phyloP scores from a whole-genome alignment of 257 asterid species.

The Handroanthus guayacan region DNA sequence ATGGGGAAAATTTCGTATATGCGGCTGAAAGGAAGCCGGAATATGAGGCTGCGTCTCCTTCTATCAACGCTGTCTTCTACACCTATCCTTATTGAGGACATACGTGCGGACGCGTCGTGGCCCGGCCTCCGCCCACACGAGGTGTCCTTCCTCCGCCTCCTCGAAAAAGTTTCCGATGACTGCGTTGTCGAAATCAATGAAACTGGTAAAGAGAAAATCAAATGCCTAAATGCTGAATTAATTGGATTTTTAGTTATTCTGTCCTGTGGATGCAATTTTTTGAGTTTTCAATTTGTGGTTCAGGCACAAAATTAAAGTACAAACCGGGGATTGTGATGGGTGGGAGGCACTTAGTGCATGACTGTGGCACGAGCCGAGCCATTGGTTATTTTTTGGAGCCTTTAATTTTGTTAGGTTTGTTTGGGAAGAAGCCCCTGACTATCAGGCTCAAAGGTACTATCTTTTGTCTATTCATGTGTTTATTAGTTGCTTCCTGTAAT shows the following conservation, averaged over 20 bases:
- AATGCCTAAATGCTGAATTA: not conserved
- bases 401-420: constrained; percentile 74
- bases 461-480: not conserved
- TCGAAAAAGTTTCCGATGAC: constrained; percentile 74
- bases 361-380: constrained; percentile 74
- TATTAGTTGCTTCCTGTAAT: not conserved
- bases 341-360: constrained; percentile 75
- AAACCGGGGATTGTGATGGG: constrained; percentile 92
- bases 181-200: constrained; percentile 80
- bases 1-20: constrained; percentile 63
- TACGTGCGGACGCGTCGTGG: constrained; percentile 70
- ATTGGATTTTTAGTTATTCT: not conserved
- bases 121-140: constrained; percentile 88
- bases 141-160: constrained; percentile 79
- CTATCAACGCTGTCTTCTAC: constrained; percentile 79
- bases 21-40: constrained; percentile 79
- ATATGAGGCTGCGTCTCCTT: constrained; percentile 75
- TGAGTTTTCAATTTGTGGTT: constrained; percentile 25
- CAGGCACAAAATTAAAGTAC: constrained; percentile 86
- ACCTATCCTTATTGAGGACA: constrained; percentile 78
- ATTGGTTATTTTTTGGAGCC: constrained; percentile 90
- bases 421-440: constrained; percentile 79
- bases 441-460: constrained; percentile 76
- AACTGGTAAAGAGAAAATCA: constrained; percentile 53
- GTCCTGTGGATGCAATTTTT: not conserved